phyloP scores from a whole-genome alignment of 495 filamentous ascomycete species.

The Aspergillus ellipticus region DNA sequence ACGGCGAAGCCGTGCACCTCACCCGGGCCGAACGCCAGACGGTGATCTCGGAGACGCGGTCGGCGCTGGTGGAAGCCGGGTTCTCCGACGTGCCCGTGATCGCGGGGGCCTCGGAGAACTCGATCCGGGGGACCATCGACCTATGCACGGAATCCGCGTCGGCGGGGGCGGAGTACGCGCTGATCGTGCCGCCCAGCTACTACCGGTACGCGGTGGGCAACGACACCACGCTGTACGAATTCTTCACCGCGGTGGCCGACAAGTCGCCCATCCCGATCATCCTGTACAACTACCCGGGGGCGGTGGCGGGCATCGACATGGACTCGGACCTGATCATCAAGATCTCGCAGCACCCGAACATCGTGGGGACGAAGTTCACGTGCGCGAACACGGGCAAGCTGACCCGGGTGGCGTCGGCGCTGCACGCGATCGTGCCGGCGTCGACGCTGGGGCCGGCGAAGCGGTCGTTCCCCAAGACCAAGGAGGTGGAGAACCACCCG shows the following conservation, averaged over 20 bases:
- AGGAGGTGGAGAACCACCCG: slow-evolving; percentile 44
- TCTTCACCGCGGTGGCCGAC: slow-evolving; percentile 74
- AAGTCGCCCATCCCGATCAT: slow-evolving; percentile 72
- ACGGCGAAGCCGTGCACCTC: slow-evolving; percentile 84
- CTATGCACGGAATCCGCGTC: slow-evolving; percentile 64
- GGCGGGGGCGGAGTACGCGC: slow-evolving; percentile 72
- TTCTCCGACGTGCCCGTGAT: slow-evolving; percentile 75
- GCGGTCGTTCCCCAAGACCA: slow-evolving; percentile 24
- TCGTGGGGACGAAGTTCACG: slow-evolving; percentile 87
- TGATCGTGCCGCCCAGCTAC: slow-evolving; percentile 79
- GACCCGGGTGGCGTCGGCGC: slow-evolving; percentile 73
- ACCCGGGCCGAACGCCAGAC: slow-evolving; percentile 67
- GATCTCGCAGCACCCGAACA: slow-evolving; percentile 77
- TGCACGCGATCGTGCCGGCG: slow-evolving; percentile 64
- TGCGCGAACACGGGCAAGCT: slow-evolving; percentile 88
- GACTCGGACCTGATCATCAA: slow-evolving; percentile 82
- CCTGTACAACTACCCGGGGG: slow-evolving; percentile 88
- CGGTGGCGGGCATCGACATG: slow-evolving; percentile 89
- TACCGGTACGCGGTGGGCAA: slow-evolving; percentile 72
- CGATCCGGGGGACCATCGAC: slow-evolving; percentile 71
- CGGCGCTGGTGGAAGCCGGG: slow-evolving; percentile 76
- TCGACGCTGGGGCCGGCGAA: slow-evolving; percentile 35
- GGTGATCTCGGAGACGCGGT: slow-evolving; percentile 76
- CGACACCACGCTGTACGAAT: slow-evolving; percentile 71
- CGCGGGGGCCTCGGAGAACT: slow-evolving; percentile 74